phyloP scores from a whole-genome alignment of 2,329 filamentous ascomycete species.

The Leptographium galeiforme region DNA sequence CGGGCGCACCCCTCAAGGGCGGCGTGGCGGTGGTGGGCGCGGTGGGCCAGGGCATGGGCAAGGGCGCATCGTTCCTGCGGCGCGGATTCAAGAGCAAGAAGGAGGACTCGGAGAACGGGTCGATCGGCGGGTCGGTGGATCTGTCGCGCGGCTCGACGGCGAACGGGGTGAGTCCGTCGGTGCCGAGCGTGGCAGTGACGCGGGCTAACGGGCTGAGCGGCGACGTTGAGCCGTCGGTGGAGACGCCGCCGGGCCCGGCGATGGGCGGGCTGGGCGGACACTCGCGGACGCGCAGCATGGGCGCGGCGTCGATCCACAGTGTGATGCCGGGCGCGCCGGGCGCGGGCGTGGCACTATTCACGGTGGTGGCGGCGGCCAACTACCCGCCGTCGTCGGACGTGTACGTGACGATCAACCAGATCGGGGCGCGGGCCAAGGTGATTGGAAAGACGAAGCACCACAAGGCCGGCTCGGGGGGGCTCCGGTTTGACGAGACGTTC shows the following conservation, averaged over 20 bases:
- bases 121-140: neutral
- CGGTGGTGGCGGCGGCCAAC: conserved; percentile 62
- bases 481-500: conserved; percentile 67
- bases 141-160: conserved; percentile 15
- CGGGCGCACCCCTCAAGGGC: conserved; percentile 87
- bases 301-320: conserved; percentile 54
- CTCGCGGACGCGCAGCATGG: conserved; percentile 42
- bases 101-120: conserved; percentile 32
- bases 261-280: conserved; percentile 20
- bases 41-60: conserved; percentile 69
- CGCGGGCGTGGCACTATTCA: conserved; percentile 65
- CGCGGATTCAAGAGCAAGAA: conserved; percentile 64
- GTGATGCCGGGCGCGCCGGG: conserved; percentile 44
- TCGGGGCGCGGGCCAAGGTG: conserved; percentile 58
- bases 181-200: conserved; percentile 21
- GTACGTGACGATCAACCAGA: conserved; percentile 59
- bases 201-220: conserved; percentile 24
- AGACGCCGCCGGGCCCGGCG: conserved; percentile 21
- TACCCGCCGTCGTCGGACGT: conserved; percentile 67
- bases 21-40: conserved; percentile 61
- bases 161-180: conserved; percentile 3
- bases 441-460: conserved; percentile 87
- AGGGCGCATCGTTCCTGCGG: conserved; percentile 81
- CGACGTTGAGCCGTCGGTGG: conserved; percentile 13
- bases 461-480: conserved; percentile 54